phyloP scores from a whole-genome alignment of 768 basidiomycete species.

The Tulasnella sp. region DNA sequence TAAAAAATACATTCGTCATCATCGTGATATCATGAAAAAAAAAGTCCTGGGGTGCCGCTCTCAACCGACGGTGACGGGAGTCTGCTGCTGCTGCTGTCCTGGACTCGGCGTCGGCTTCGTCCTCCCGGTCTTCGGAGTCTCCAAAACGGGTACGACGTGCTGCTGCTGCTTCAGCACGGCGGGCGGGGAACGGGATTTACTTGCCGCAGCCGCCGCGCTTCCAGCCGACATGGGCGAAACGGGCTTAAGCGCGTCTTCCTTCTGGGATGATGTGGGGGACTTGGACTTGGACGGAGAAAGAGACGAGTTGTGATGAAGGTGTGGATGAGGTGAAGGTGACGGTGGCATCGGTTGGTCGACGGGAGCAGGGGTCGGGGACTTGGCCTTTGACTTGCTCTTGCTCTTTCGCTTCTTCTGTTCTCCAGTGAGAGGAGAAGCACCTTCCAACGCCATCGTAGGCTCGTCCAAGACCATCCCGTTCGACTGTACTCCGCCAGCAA shows the following conservation, averaged over 20 bases:
- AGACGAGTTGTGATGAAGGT: not conserved
- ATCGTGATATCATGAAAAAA: not conserved
- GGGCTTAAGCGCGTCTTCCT: conserved; percentile 10
- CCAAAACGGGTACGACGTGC: not conserved
- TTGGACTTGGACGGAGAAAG: conserved; percentile 2
- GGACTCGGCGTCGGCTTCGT: not conserved
- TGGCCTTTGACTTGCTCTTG: conserved; percentile 8
- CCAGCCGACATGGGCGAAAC: conserved; percentile 2
- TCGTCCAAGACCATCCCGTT: not conserved
- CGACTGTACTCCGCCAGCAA: not conserved
- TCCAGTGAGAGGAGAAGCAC: not conserved
- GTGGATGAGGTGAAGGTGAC: not conserved
- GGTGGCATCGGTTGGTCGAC: not conserved
- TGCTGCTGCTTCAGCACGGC: not conserved
- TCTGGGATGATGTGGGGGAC: not conserved
- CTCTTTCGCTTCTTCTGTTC: conserved; percentile 1
- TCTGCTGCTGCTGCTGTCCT: not conserved
- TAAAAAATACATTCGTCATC: not conserved
- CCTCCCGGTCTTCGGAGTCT: not conserved
- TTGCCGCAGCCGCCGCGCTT: not conserved
- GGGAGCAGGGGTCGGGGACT: not conserved
- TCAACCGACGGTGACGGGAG: not conserved
- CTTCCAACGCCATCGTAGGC: not conserved
- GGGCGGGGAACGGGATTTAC: not conserved
- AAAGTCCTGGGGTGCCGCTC: not conserved